Base-by-base conservation (phyloP, 2,329 filamentous ascomycete genomes). In the Penicillium sp. region DNA sequence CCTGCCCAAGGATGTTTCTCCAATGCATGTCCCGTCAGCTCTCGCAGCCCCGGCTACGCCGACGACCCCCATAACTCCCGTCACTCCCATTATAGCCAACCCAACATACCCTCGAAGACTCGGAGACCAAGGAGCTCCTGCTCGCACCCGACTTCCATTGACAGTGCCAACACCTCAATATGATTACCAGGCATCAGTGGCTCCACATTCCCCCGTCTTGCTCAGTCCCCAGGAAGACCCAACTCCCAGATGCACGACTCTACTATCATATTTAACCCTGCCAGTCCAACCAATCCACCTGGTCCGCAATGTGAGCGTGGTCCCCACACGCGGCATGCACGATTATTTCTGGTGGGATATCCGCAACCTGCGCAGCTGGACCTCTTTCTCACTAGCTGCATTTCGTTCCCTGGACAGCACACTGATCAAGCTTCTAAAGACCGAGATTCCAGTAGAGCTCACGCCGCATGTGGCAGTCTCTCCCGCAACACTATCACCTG, bases 291-390 rank as follows among this genome's bases (percentile, higher is more conserved):
- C 89, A 18, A 87, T 91, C 14, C 86, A 86, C 34, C 77, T 95
- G 29, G 89, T 95, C 31, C 86, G 86, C 64, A 87, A 86, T 58
- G 81, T 92, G 58, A 88, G 86, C 52, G 84, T 86, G 65, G 67
- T 83, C 73, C 56, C 76, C 77, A 63, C 81, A 77, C 56, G 87
- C 83, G 67, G 84, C 78, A 63, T 80, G 78, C 71, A 86, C 62
- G 89, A 86, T 68, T 84, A 95, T 74, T 95, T 92, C 71, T 97
- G 92, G 92, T 96, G 89, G 88, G 92, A 97, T 64, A 80, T 95
- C 50, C 87, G 92, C 59, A 92, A 95, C 67, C 77, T 96, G 58
- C 83, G 88, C 55, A 80, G 83, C 54, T 96, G 92, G 92, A 80
- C 80, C 43, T 80, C 82, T 59, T 96, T 96, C 79, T 88, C 82